A percentile compares a stretch with the other conserved stretches of the same genome.
Evolutionary conservation across 805 yeast species (phyloP).

Genomic region (Suhomyces sp.): DNA sequence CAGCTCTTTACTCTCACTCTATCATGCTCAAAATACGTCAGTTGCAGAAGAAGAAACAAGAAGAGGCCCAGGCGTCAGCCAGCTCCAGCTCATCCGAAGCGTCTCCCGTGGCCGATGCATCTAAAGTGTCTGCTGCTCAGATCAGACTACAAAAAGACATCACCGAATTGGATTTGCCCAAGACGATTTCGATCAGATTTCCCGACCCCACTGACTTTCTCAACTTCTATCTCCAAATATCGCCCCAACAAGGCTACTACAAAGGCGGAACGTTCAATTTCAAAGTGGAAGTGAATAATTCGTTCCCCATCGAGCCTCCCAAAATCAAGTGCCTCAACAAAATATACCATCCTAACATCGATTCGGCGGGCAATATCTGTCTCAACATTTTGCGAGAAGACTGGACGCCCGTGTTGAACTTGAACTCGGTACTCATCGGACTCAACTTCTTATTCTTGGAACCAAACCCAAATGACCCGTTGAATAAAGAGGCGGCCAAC

Average conservation of each 20-base stretch:
- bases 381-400: conserved; percentile 89
- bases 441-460: conserved; percentile 81
- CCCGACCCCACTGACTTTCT: conserved; percentile 57
- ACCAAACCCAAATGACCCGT: conserved; percentile 89
- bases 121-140: conserved; percentile 54
- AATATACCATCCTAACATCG: conserved; percentile 94
- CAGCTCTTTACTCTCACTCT: background rate
- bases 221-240: conserved; percentile 54
- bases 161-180: conserved; percentile 63
- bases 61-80: conserved; percentile 29
- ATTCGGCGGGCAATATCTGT: conserved; percentile 85
- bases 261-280: conserved; percentile 67
- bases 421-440: conserved; percentile 81
- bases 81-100: conserved; percentile 4
- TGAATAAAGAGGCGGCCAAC: conserved; percentile 86
- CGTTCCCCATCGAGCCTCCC: conserved; percentile 92
- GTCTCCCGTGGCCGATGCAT: background rate
- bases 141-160: conserved; percentile 74
- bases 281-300: conserved; percentile 59
- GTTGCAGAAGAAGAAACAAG: conserved; percentile 54
- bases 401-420: conserved; percentile 90
- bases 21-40: conserved; percentile 50
- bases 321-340: conserved; percentile 66
- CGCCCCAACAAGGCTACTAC: conserved; percentile 74
- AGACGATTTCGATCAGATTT: conserved; percentile 49